A percentile compares a stretch with the other conserved stretches of the same genome.
Evolutionary conservation across 83 land plant genomes (phyloP).

Genomic region (Larix sibirica): DNA sequence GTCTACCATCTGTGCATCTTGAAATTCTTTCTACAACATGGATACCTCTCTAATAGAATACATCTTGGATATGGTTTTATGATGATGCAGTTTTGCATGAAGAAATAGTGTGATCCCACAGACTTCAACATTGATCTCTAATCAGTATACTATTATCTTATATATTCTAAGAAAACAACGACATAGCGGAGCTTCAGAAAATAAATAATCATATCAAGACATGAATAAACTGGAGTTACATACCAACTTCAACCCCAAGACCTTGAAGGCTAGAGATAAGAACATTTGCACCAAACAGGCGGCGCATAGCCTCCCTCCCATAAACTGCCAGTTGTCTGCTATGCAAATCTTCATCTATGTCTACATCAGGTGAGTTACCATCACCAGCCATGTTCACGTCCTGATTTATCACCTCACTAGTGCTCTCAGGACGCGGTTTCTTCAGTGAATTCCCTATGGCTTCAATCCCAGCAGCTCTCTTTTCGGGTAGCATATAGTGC

Average conservation of each 20-base stretch:
- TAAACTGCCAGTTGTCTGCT: slow-evolving; percentile 95
- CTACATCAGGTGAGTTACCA: slow-evolving; percentile 37
- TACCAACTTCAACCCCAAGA: slow-evolving; percentile 90
- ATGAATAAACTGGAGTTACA: neutral
- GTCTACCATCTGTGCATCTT: too few species aligned
- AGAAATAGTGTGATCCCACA: too few species aligned
- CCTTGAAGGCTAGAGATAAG: slow-evolving; percentile 89
- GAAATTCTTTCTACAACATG: too few species aligned
- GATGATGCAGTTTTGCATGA: too few species aligned
- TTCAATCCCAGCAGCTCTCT: slow-evolving; percentile 58
- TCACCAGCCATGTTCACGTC: slow-evolving; percentile 18
- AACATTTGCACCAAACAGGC: slow-evolving; percentile 80
- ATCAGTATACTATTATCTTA: too few species aligned
- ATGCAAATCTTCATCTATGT: slow-evolving; percentile 95
- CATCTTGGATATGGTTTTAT: too few species aligned
- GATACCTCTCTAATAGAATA: too few species aligned
- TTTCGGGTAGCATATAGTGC: slow-evolving; percentile 88
- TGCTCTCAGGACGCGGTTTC: slow-evolving; percentile 27
- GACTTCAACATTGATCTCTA: too few species aligned
- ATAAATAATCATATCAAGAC: too few species aligned
- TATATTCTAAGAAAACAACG: too few species aligned
- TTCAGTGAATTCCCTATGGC: slow-evolving; percentile 27
- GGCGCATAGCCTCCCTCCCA: slow-evolving; percentile 90
- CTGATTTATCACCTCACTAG: slow-evolving; percentile 11
- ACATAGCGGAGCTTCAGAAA: too few species aligned